These are phyloP conservation scores for Pisolithus albus DNA, from an alignment of 768 basidiomycete species.

Conservation along the genomic window DNA sequence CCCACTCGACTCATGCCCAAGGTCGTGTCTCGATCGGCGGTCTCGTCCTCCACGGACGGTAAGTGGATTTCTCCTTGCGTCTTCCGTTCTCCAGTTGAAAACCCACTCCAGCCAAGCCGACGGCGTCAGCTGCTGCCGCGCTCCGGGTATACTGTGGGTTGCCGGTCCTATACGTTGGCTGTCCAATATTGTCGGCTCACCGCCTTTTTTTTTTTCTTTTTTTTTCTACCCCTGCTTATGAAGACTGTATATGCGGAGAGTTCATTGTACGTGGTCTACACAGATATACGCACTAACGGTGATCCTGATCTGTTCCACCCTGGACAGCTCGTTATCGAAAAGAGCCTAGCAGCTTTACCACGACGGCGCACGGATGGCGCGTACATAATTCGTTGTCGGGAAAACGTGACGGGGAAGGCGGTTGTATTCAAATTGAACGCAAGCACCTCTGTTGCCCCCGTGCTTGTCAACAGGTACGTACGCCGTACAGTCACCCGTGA, in stretches of 20 bases:
- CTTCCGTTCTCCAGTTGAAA: neutral
- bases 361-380: conserved; percentile 73
- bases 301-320: neutral
- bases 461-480: conserved; percentile 69
- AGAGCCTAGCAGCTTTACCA: conserved; percentile 59
- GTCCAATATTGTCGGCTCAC: neutral
- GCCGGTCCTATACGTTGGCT: conserved; percentile 3
- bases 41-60: conserved; percentile 88
- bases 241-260: conserved; percentile 85
- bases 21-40: conserved; percentile 81
- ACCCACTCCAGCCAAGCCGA: conserved; percentile 54
- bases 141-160: conserved; percentile 76
- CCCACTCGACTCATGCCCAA: conserved; percentile 70
- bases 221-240: conserved; percentile 5
- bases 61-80: conserved; percentile 15
- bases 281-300: conserved; percentile 2
- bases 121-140: conserved; percentile 69
- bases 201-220: conserved; percentile 13
- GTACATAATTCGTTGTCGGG: conserved; percentile 71
- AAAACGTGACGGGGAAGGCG: conserved; percentile 48
- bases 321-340: conserved; percentile 73
- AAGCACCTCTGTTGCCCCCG: conserved; percentile 47
- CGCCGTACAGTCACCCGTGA: neutral
- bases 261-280: conserved; percentile 59
- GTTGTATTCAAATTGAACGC: conserved; percentile 87